Evolutionary conservation across 805 yeast genomes (phyloP).

Genomic region (Myxozyma melibiosi): DNA sequence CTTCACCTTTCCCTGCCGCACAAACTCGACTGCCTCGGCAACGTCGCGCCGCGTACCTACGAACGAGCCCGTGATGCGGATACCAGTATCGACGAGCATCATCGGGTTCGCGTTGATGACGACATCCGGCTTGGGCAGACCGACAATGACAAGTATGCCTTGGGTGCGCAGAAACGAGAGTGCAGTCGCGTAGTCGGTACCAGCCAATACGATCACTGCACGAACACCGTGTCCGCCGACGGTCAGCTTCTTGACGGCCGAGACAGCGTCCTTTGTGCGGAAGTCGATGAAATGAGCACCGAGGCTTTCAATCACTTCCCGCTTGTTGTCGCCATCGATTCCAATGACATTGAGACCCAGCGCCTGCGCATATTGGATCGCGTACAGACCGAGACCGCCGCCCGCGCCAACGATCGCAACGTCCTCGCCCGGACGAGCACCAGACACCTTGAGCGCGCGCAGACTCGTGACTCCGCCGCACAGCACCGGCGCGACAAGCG

Average conservation of each 20-base stretch:
- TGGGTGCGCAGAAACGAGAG: constrained; percentile 27
- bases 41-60: constrained; percentile 38
- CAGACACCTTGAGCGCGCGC: constrained; percentile 54
- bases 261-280: constrained; percentile 35
- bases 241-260: constrained; percentile 40
- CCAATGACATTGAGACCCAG: constrained; percentile 56
- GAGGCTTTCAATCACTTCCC: constrained; percentile 36
- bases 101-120: constrained; percentile 29
- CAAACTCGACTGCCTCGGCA: constrained; percentile 36
- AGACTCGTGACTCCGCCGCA: constrained; percentile 70
- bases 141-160: constrained; percentile 36
- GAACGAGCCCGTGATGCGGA: constrained; percentile 35
- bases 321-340: neutral
- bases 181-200: constrained; percentile 29
- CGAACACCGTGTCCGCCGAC: constrained; percentile 36
- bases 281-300: constrained; percentile 55
- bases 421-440: constrained; percentile 33
- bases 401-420: constrained; percentile 56
- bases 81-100: constrained; percentile 20
- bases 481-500: constrained; percentile 61
- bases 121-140: constrained; percentile 31
- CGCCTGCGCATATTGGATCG: constrained; percentile 58
- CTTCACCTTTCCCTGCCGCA: constrained; percentile 31
- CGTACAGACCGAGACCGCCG: constrained; percentile 63
- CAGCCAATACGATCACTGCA: constrained; percentile 34